Base-by-base conservation (phyloP, 2,329 filamentous ascomycete genomes). In the Chaetomium sp. region DNA sequence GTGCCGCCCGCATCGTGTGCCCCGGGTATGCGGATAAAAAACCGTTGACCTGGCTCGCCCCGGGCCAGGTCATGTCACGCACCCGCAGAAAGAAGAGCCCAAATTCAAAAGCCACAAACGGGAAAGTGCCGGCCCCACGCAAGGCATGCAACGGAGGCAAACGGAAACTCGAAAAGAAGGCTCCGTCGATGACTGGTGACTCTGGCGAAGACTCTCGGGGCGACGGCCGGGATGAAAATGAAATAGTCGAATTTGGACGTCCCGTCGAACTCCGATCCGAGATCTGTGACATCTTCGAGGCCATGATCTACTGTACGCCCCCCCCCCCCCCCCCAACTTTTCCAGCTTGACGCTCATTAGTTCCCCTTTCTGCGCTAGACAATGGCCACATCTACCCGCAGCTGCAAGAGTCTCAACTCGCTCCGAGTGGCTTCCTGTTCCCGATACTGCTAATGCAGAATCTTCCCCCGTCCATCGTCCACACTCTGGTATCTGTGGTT, bases 11-110 rank as follows among this genome's bases (percentile, higher is more conserved):
- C 33, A 67, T 71, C 6, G 69, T 68, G 13, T 71, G 69, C 23
- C 69, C 68, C 10, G 69, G 69, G 0, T 71, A 67, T 57, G 65
- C 62, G 47, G 65, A 70, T 60, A 70, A 69, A 62, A 71, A 69
- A 57, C 69, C 69, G 4, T 45, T 71, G 57, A 66, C 56, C 1
- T 71, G 69, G 69, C 58, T 71, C 7, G 65, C 68, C 1, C 68
- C 68, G 0, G 66, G 66, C 33, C 66, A 65, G 29, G 67, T 69
- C 8, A 50, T 66, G 47, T 70, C 67, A 4, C 68, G 68, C 1
- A n/a, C 50, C 1, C 45, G 65, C 10, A 63, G 38, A 60, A 29
- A 55, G 35, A 68, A 62, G 42, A 19, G 23, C 9, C 45, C n/a
- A 16, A 31, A 29, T 19, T 2, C 21, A 29, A 51, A 51, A 51